Base-by-base conservation (phyloP, 1,284 basidiomycete species). In the Trichosporon sp. region DNA sequence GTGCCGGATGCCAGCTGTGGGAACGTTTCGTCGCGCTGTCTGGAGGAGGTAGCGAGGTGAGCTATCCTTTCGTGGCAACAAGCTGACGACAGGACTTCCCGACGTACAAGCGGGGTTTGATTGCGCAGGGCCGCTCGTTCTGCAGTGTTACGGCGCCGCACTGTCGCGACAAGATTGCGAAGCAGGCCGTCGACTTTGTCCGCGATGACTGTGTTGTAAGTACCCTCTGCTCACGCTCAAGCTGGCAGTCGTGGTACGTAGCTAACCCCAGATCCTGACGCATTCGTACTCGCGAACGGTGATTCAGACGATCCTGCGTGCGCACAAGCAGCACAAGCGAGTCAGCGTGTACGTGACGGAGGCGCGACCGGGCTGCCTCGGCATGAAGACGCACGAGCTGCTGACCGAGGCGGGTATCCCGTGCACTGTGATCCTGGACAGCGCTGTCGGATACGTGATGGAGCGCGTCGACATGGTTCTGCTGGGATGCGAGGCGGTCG, bases 261-360 rank as follows among this genome's bases (percentile, higher is more conserved):
- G 38, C 64, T 65, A 40, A 43, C 26, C 6, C 56, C 82, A 95
- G 93, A 95, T 98, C 79, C 88, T 98, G 72, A 98, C 94, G 2
- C 96, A 98, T 84, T 93, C 92, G 26, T 94, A 95, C 85, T 99
- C 97, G 59, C 88, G 97, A 76, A 96, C 98, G 32, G 96, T 99
- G 65, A 92, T 97, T 87, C 91, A 94, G 84, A 92, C 96, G 19
- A 88, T 99, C 66, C 87, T 98, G 66, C 88, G 90, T 73, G 95
- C 96, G 6, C 91, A 96, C 83, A 88, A 91, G 79, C 84, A 85
- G 74, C 89, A 90, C 80, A 98, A 98, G 85, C 88, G 95, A 69
- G 94, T 99, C 84, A 93, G 92, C 78, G 96, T 99, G 59, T 99
- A 95, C 82, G 97, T 99, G 68, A 98, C 97, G 89, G 80, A 84